A percentile compares a stretch with the other conserved stretches of the same genome.
Evolutionary conservation across 805 yeast genomes (phyloP).

Genomic region (Phaffomyces thermotolerans): DNA sequence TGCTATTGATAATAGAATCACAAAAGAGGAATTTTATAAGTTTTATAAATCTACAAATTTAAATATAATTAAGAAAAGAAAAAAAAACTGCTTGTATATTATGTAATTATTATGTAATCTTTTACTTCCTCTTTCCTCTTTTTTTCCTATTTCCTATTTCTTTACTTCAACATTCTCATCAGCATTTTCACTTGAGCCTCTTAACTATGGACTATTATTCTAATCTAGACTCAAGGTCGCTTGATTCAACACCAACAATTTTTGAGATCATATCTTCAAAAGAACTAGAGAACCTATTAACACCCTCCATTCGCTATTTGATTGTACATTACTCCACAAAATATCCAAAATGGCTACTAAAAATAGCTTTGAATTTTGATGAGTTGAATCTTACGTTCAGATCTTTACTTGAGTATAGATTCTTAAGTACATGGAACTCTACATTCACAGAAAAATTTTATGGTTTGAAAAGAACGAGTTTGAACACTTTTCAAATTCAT

Average conservation of each 20-base stretch:
- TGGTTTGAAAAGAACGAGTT: slow-evolving; percentile 61
- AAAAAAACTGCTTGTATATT: too few species aligned
- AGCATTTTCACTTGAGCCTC: too few species aligned
- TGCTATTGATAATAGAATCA: too few species aligned
- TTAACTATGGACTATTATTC: slow-evolving; percentile 68
- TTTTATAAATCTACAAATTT: too few species aligned
- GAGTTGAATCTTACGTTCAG: slow-evolving; percentile 60
- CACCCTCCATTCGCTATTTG: slow-evolving; percentile 78
- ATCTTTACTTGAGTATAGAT: slow-evolving; percentile 63
- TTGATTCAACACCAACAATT: slow-evolving; percentile 76
- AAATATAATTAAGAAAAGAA: too few species aligned
- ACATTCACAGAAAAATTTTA: slow-evolving; percentile 89
- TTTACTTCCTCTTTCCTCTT: too few species aligned
- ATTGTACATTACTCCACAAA: slow-evolving; percentile 73
- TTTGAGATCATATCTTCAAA: slow-evolving; percentile 81
- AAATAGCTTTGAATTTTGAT: slow-evolving; percentile 63
- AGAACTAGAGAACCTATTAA: slow-evolving; percentile 67
- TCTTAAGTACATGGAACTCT: slow-evolving; percentile 67
- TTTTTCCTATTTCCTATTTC: too few species aligned
- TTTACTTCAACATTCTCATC: too few species aligned
- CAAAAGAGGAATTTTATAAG: too few species aligned
- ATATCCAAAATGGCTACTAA: slow-evolving; percentile 63
- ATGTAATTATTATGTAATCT: too few species aligned
- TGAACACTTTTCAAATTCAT: slow-evolving; percentile 27
- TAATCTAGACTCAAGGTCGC: slow-evolving; percentile 65